Percentiles rank a stretch among this genome's conserved stretches.
Conservation (phyloP, 139 green algal genomes). For the Chlorella vulgaris region DNA sequence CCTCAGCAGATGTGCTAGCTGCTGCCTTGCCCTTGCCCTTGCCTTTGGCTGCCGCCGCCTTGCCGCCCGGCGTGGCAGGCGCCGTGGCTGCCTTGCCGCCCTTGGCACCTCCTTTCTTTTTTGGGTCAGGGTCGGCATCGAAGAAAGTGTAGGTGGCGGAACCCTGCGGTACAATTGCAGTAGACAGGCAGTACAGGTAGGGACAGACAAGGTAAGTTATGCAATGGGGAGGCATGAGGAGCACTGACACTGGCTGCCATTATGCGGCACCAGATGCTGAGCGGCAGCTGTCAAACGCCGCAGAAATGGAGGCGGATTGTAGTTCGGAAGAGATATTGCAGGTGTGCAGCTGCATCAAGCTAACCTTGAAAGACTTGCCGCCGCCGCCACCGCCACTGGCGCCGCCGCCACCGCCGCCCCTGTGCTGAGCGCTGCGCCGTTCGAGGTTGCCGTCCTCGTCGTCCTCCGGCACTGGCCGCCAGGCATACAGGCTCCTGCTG, state of each 20-base stretch:
- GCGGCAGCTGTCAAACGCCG: too few relatives aligned
- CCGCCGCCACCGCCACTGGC: conserved; percentile 2
- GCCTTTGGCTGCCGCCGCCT: background rate
- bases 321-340: too few relatives aligned
- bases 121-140: conserved; percentile 38
- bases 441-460: conserved; percentile 12
- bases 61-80: background rate
- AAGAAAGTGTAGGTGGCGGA: conserved; percentile 38
- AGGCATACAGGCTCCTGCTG: conserved; percentile 54
- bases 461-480: conserved; percentile 28
- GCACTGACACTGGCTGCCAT: background rate
- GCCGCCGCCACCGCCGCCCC: conserved; percentile 5
- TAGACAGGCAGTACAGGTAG: background rate
- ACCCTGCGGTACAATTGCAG: background rate
- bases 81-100: conserved; percentile 5
- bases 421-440: background rate
- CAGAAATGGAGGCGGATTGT: too few relatives aligned
- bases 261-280: background rate
- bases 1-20: background rate
- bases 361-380: background rate
- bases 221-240: too few relatives aligned
- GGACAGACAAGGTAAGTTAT: too few relatives aligned
- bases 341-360: too few relatives aligned
- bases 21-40: background rate
- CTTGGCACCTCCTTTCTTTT: conserved; percentile 21